Evolutionary conservation across 2,329 filamentous ascomycete species (phyloP), one percentile per base, ranked within the genome.

Genomic region (Colletotrichum musicola): DNA sequence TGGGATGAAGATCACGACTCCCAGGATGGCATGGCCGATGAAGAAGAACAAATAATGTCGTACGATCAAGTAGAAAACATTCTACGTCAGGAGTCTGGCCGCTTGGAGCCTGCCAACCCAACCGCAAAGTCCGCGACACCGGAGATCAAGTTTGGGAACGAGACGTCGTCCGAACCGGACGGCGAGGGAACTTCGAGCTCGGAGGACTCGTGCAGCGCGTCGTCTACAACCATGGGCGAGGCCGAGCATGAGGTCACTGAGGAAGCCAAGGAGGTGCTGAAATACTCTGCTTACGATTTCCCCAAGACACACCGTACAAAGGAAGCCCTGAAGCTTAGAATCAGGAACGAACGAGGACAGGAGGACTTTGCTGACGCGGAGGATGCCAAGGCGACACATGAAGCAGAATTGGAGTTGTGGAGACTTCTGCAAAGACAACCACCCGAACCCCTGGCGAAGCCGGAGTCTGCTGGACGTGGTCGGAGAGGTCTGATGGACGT

Each of bases 381-480:
- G 14, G 85, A 88, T 69, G 75, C 76, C 16, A 76, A 77, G 46
- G 78, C 76, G 2, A 82, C 80, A 61, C 77, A 77, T 50, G 72
- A 76, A 25, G 84, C 83, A 38, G 85, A 87, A 72, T 69, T 72
- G 27, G 74, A 78, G 53, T 76, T 88, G 77, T 87, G 85, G 85
- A 72, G 75, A 10, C 65, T 86, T 16, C 68, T 87, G 20, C 79
- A 80, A 47, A 77, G 75, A 72, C 74, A 76, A 38, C 81, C 82
- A 2, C 81, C 80, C 0, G 74, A 74, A 65, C 77, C 77, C 27
- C 49, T 79, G 54, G 74, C 75, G 7, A 80, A 75, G 71, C 69
- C 73, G 27, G 74, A 75, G 6, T 74, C 77, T 20, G 76, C 76
- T 1, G 77, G 75, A 4, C 73, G 71, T 14, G 42, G 75, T 25